Evolutionary conservation across 2,329 filamentous ascomycete genomes (phyloP).

Genomic region (Sporothrix dimorphospora): DNA sequence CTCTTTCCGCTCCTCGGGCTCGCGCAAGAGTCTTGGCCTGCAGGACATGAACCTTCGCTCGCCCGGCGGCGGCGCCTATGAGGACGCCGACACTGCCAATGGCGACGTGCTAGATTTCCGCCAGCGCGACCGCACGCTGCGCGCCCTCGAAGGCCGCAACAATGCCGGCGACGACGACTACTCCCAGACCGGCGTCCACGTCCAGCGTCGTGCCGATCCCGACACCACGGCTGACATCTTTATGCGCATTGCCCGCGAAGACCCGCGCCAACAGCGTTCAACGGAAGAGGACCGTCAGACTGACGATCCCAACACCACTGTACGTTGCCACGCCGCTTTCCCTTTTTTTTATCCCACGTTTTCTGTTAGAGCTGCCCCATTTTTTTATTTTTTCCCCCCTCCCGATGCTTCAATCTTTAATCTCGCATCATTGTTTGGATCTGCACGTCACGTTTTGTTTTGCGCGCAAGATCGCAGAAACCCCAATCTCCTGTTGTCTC

Average conservation of each 20-base stretch:
- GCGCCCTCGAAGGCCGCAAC: slow-evolving; percentile 53
- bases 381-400: too few relatives aligned
- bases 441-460: background rate
- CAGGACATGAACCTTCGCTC: slow-evolving; percentile 54
- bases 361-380: background rate
- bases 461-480: background rate
- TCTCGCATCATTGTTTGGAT: background rate
- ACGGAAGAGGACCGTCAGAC: slow-evolving; percentile 41
- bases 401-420: background rate
- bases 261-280: slow-evolving; percentile 45
- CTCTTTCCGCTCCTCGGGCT: slow-evolving; percentile 59
- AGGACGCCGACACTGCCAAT: slow-evolving; percentile 45
- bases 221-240: slow-evolving; percentile 64
- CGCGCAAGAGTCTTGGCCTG: slow-evolving; percentile 57
- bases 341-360: slow-evolving; percentile 19
- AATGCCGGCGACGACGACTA: slow-evolving; percentile 42
- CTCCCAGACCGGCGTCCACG: slow-evolving; percentile 43
- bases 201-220: slow-evolving; percentile 41
- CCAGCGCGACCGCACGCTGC: slow-evolving; percentile 54
- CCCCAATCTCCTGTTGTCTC: slow-evolving; percentile 25
- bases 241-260: slow-evolving; percentile 61
- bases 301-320: slow-evolving; percentile 48
- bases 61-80: slow-evolving; percentile 45
- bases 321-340: slow-evolving; percentile 46
- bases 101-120: slow-evolving; percentile 42